phyloP scores from a whole-genome alignment of 2,329 filamentous ascomycete species.

The Erysiphe neolycopersici region DNA sequence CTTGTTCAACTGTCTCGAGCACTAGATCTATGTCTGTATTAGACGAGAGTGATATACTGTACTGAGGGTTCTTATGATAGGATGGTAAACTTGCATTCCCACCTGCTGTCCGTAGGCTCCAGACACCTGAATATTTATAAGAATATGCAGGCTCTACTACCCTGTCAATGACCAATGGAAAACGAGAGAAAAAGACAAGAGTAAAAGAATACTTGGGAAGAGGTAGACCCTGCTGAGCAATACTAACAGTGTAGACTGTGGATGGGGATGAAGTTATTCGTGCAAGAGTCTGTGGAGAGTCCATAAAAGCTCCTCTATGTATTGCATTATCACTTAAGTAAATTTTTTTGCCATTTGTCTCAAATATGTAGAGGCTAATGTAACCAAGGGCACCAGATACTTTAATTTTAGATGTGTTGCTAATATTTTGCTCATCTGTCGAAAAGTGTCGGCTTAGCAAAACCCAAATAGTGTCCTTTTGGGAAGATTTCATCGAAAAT shows the following conservation, averaged over 20 bases:
- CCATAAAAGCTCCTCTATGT: constrained; percentile 64
- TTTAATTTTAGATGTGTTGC: constrained; percentile 9
- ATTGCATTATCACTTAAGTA: constrained; percentile 46
- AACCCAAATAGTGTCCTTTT: constrained; percentile 47
- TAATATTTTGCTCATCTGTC: constrained; percentile 32
- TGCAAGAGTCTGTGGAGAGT: constrained; percentile 75
- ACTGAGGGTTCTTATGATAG: constrained; percentile 78
- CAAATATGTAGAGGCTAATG: constrained; percentile 67
- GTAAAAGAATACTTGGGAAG: constrained; percentile 59
- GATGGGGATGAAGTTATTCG: constrained; percentile 31
- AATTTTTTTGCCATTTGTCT: constrained; percentile 41
- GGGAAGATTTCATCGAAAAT: constrained; percentile 36
- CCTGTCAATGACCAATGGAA: constrained; percentile 35
- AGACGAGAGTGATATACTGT: constrained; percentile 31
- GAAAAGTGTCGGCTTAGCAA: constrained; percentile 69
- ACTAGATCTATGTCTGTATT: constrained; percentile 42
- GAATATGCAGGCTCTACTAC: constrained; percentile 8
- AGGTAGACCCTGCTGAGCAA: constrained; percentile 56
- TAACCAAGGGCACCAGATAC: constrained; percentile 31
- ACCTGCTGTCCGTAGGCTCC: constrained; percentile 58
- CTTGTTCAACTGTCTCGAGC: constrained; percentile 36
- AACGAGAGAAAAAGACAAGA: constrained; percentile 52
- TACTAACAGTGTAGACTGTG: constrained; percentile 30
- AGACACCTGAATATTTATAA: constrained; percentile 31
- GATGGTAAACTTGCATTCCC: constrained; percentile 52